Evolutionary conservation across 1,284 basidiomycete species (phyloP).

Genomic region (Apiotrichum akiyoshidainum): DNA sequence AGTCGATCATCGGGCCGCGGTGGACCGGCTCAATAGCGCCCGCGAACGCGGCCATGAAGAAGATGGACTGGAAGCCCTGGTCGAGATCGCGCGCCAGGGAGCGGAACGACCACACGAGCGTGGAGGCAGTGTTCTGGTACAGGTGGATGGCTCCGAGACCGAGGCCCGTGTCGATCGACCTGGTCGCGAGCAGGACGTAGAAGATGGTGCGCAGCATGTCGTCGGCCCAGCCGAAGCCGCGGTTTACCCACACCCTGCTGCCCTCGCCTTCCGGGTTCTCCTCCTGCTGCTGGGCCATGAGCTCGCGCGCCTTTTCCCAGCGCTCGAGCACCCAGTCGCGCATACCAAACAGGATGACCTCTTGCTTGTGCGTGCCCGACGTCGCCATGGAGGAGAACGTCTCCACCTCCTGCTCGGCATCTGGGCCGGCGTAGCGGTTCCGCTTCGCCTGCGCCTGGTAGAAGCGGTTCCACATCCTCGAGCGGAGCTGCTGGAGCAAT

Average conservation of each 20-base stretch:
- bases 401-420: background rate
- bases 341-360: conserved; percentile 72
- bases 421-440: background rate
- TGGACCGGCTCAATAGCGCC: background rate
- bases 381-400: background rate
- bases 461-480: background rate
- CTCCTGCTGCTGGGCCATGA: background rate
- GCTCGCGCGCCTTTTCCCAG: conserved; percentile 55
- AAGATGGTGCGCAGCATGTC: background rate
- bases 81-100: conserved; percentile 22
- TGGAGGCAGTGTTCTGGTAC: conserved; percentile 65
- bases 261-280: too few relatives aligned
- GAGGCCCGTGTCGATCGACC: conserved; percentile 59
- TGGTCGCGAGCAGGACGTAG: conserved; percentile 64
- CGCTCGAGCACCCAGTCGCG: conserved; percentile 72
- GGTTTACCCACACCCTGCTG: conserved; percentile 12
- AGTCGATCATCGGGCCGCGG: conserved; percentile 21
- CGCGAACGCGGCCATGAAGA: conserved; percentile 55
- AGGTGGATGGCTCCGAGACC: conserved; percentile 71
- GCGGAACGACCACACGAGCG: conserved; percentile 3
- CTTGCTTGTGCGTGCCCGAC: conserved; percentile 45
- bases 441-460: background rate
- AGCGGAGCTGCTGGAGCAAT: background rate
- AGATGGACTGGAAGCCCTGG: conserved; percentile 65
- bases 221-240: background rate